A percentile compares a stretch with the other conserved stretches of the same genome.
Evolutionary conservation across 75 land plant species (phyloP).

Genomic region (Cryptomeria japonica): DNA sequence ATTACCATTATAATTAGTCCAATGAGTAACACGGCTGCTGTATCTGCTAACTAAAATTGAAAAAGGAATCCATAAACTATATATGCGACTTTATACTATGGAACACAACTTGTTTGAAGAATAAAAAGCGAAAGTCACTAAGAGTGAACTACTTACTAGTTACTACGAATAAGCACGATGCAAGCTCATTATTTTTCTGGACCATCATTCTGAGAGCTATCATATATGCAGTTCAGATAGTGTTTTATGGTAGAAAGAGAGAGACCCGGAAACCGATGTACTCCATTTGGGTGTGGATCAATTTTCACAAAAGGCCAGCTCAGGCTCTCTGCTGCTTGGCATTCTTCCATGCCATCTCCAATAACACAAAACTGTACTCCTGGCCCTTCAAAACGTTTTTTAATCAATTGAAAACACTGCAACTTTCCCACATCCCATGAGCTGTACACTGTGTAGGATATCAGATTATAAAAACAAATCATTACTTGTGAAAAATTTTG

Average conservation of each 20-base stretch:
- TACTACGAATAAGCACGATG: not conserved
- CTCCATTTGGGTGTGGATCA: constrained; percentile 46
- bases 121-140: not conserved
- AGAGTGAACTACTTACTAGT: not conserved
- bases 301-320: constrained; percentile 82
- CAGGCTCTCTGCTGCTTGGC: constrained; percentile 72
- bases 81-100: not conserved
- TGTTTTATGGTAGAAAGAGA: constrained; percentile 44
- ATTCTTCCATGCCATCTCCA: constrained; percentile 90
- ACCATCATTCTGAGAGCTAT: constrained; percentile 13
- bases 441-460: constrained; percentile 77
- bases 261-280: constrained; percentile 68
- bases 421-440: constrained; percentile 88
- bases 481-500: not conserved
- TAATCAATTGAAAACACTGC: constrained; percentile 75
- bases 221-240: constrained; percentile 65
- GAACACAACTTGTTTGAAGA: not conserved
- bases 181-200: not conserved
- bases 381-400: constrained; percentile 49
- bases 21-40: not conserved
- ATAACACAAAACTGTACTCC: constrained; percentile 71
- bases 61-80: not conserved
- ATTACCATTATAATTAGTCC: not conserved
- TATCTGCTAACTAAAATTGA: not conserved
- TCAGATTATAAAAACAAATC: not conserved